These are phyloP conservation scores for Calophaca sinica DNA, from an alignment of 306 rosid genomes.

Conservation along the genomic window DNA sequence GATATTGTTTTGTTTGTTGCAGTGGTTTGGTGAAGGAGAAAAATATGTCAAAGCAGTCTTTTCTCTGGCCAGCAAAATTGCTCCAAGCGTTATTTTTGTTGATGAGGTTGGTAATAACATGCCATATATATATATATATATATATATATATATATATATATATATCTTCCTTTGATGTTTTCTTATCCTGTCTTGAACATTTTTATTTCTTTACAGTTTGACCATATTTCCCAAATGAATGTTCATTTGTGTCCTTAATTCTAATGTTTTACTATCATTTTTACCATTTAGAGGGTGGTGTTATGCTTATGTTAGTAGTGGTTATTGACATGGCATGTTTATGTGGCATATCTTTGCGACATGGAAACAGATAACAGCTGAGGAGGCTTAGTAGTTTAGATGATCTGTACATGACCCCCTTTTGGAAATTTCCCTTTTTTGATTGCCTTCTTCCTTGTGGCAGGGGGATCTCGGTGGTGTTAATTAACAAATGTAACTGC, in stretches of 20 bases:
- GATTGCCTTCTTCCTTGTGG: too few relatives aligned
- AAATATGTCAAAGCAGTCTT: constrained; percentile 95
- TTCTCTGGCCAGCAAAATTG: constrained; percentile 94
- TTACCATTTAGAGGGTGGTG: not conserved
- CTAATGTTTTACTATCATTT: not conserved
- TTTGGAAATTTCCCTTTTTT: too few relatives aligned
- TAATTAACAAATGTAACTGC: too few relatives aligned
- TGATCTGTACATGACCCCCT: too few relatives aligned
- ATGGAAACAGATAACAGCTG: too few relatives aligned
- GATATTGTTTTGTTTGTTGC: constrained; percentile 48
- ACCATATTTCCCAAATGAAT: not conserved
- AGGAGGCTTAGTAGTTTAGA: too few relatives aligned
- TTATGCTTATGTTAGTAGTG: not conserved
- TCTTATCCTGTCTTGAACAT: not conserved
- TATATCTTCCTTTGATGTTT: constrained; percentile 13
- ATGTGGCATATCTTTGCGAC: too few relatives aligned
- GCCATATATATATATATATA: not conserved
- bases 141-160: too few relatives aligned
- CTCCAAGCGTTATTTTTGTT: constrained; percentile 95
- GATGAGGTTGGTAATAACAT: constrained; percentile 75
- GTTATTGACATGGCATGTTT: too few relatives aligned
- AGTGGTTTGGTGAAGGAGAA: constrained; percentile 99
- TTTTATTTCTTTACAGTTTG: not conserved
- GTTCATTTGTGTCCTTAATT: not conserved
- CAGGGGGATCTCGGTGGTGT: too few relatives aligned